Conservation (phyloP, 2,329 filamentous ascomycete genomes). For the Fusarium pilosicola region DNA sequence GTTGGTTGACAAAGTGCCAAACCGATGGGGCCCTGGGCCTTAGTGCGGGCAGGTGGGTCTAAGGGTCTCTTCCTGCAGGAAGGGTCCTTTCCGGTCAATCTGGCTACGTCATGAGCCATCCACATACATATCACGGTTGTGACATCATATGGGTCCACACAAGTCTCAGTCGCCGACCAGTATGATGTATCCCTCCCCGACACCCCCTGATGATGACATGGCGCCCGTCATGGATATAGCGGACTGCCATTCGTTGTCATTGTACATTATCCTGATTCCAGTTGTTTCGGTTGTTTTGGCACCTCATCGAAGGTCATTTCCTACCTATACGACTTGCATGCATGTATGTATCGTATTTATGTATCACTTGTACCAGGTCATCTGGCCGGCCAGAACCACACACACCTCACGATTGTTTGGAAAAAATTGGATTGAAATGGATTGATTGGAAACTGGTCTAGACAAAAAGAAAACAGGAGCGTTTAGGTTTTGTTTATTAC, state of each 20-base stretch:
- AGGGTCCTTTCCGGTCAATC: slow-evolving; percentile 43
- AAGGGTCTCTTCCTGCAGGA: slow-evolving; percentile 45
- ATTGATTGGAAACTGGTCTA: slow-evolving; percentile 15
- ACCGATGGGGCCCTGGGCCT: slow-evolving; percentile 15
- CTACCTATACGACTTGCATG: slow-evolving; percentile 32
- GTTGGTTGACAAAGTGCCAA: slow-evolving; percentile 20
- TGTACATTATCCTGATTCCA: slow-evolving; percentile 20
- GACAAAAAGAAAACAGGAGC: slow-evolving; percentile 32
- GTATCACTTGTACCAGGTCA: background rate
- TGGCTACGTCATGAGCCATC: slow-evolving; percentile 24
- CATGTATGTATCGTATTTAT: slow-evolving; percentile 12
- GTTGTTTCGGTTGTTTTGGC: slow-evolving; percentile 26
- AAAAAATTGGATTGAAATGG: background rate
- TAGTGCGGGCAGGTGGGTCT: slow-evolving; percentile 36
- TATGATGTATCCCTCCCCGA: background rate
- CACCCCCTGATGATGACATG: slow-evolving; percentile 43
- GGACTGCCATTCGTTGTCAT: slow-evolving; percentile 6
- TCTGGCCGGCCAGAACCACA: slow-evolving; percentile 32
- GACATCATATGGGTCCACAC: slow-evolving; percentile 29
- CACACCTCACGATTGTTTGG: background rate
- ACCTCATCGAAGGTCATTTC: slow-evolving; percentile 20
- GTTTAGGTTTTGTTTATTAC: background rate
- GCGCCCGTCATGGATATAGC: slow-evolving; percentile 29
- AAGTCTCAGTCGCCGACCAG: slow-evolving; percentile 14
- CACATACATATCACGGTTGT: background rate